Base-by-base conservation (phyloP, 2,329 filamentous ascomycete genomes). In the Aspergillus viridinutans region DNA sequence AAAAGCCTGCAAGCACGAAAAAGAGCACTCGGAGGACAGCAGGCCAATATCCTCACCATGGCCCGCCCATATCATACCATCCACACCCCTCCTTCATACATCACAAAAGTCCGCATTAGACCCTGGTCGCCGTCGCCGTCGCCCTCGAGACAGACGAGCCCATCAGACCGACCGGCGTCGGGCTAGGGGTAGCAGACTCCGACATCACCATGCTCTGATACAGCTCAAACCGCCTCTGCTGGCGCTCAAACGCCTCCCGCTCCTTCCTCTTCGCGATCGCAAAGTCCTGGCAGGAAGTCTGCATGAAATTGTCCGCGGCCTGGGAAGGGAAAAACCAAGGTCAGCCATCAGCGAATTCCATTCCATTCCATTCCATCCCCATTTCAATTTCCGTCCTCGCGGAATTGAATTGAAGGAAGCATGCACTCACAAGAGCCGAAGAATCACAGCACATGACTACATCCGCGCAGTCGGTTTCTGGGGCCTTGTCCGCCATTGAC, bases 391-490 rank as follows among this genome's bases (percentile, higher is more conserved):
- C 28, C 28, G 28, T 29, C 28, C 28, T 12, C 28, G 28, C 28
- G 28, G 9, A 29, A 29, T 32, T 20, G 20, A 4, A 7, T 20
- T 8, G 17, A 53, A 4, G 9, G 10, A 17, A 25, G 14, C 3
- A 59, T 57, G 28, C 60, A 66, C 32, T 43, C 12, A 25, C 64
- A 8, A 26, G 35, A 2, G n/a, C 17, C 0, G 47, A 21, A 10
- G 43, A 53, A 20, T 53, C 35, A 59, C 69, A 71, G 49, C 68
- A 71, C 69, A 71, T 69, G 1, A 69, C 61, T 4, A 50, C 47
- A 32, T 61, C 52, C 2, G 50, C 8, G 53, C 69, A 71, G 5
- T 58, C n/a, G 10, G 54, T 32, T 17, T 67, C 65, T 0, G 55
- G 50, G 2, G 61, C 57, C 2, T 49, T 21, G 8, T 57, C 56